Conservation (phyloP, 805 yeast species). For the Myxozyma vanderwaltii region DNA sequence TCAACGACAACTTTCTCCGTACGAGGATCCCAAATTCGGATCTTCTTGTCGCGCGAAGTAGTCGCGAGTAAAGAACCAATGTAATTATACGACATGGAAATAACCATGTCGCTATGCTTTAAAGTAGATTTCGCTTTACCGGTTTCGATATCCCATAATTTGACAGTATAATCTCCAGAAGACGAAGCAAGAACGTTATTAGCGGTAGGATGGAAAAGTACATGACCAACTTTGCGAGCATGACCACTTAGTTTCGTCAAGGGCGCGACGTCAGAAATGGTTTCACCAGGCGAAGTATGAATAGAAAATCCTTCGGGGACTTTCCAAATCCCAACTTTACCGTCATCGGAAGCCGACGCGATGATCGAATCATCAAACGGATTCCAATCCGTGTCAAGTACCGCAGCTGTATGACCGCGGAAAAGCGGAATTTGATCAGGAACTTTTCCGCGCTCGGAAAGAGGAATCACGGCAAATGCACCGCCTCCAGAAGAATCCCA, state of each 20-base stretch:
- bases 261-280: conserved; percentile 72
- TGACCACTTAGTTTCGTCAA: conserved; percentile 77
- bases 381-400: conserved; percentile 91
- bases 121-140: conserved; percentile 72
- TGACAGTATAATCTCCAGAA: conserved; percentile 87
- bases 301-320: conserved; percentile 82
- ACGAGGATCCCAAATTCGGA: conserved; percentile 90
- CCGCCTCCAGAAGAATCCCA: conserved; percentile 98
- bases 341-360: conserved; percentile 81
- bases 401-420: conserved; percentile 94
- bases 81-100: conserved; percentile 89
- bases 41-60: conserved; percentile 83
- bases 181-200: conserved; percentile 84
- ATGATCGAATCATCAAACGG: conserved; percentile 79
- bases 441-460: conserved; percentile 81
- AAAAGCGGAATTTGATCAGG: conserved; percentile 93
- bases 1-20: conserved; percentile 72
- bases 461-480: conserved; percentile 91
- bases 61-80: conserved; percentile 87
- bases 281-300: conserved; percentile 54
- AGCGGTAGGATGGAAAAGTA: conserved; percentile 86
- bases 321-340: conserved; percentile 81
- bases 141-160: conserved; percentile 82
- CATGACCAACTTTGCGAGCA: conserved; percentile 83
- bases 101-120: conserved; percentile 85